A percentile compares a stretch with the other conserved stretches of the same genome.
Conservation (phyloP, 83 land plant genomes). For the Thuja plicata region DNA sequence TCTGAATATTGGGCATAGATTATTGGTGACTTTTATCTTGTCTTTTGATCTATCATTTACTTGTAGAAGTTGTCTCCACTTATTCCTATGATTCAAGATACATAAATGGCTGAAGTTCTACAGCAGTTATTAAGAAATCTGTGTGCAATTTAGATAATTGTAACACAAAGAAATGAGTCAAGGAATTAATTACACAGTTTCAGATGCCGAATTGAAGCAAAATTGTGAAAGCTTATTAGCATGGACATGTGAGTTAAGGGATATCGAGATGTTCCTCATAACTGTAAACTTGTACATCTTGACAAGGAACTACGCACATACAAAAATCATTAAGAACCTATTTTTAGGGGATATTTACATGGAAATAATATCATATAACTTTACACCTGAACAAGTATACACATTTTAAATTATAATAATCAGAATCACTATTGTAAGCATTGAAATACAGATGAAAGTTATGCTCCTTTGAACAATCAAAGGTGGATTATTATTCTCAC, state of each 20-base stretch:
- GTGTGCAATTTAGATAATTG: not conserved
- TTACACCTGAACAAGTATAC: not conserved
- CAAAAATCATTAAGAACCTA: no score
- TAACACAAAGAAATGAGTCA: not conserved
- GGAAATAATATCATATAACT: not conserved
- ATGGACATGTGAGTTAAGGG: not conserved
- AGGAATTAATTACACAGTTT: not conserved
- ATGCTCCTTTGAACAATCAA: not conserved
- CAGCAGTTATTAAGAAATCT: not conserved
- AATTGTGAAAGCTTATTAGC: not conserved
- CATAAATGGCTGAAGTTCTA: not conserved
- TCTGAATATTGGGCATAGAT: not conserved
- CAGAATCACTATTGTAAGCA: no score
- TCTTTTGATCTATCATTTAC: not conserved
- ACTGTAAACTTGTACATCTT: not conserved
- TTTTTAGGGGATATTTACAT: not conserved
- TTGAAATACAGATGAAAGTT: not conserved
- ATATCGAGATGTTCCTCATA: not conserved
- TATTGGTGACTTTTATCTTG: not conserved
- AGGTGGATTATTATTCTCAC: not conserved
- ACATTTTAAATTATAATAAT: not conserved
- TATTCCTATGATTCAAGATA: not conserved
- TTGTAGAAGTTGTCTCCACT: not conserved
- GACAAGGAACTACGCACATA: not conserved
- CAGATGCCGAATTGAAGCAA: not conserved